Evolutionary conservation across 2,329 filamentous ascomycete species (phyloP), one percentile per base, ranked within the genome.

Genomic region (Diaporthe sp.): DNA sequence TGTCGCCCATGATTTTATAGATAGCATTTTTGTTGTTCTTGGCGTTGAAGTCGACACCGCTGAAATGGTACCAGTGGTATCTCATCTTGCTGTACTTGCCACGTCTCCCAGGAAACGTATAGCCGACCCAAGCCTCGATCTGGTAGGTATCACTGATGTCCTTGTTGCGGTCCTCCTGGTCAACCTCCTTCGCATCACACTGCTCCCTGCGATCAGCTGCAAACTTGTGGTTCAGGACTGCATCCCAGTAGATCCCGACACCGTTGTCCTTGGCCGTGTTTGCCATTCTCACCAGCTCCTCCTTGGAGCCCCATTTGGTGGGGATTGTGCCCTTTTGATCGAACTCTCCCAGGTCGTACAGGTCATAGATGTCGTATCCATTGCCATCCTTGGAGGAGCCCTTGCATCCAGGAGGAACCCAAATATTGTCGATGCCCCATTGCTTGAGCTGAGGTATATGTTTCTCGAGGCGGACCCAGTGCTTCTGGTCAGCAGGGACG

Each of bases 181-280:
- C 89, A 33, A 94, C 92, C 81, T 92, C 91, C 58, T 93, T 87
- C 2, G 90, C 92, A 74, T 85, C 83, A 73, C 90, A 92, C 71
- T 88, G 87, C 80, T 94, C 92, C 35, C 88, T 91, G 69, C 86
- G 87, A 80, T 95, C 93, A 22, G 92, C 93, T 4, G 89, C 92
- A n/a, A 92, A 92, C 81, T 93, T 94, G 82, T 95, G 93, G 79
- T 94, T 95, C 42, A 95, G 85, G 2, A 95, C 92, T 3, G 92
- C 91, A 81, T 95, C 93, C 90, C 92, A 94, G 77, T 93, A 91
- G 1, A 94, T 81, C 0, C 90, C 89, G 9, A 94, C 86, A 0
- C 87, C 89, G 52, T 88, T 79, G 33, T 89, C 84, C 64, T 89
- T 87, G 3, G 91, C 91, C 10, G 85, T 84, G 33, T 85, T 81